Evolutionary conservation across 805 yeast genomes (phyloP).

Genomic region (Maudiozyma bulderi): DNA sequence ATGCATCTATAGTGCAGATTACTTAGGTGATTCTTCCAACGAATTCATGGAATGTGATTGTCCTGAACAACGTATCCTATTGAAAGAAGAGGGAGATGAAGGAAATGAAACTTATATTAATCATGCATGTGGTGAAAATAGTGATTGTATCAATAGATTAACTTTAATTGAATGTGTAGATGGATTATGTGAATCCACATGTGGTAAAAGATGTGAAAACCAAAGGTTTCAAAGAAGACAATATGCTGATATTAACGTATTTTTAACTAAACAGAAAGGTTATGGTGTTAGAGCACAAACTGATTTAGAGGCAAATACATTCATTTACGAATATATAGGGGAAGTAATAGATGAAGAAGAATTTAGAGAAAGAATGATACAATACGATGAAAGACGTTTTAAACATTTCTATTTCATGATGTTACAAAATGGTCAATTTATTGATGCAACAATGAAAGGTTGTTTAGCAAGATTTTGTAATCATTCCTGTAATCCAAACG

Average conservation of each 20-base stretch:
- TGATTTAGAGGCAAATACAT: slow-evolving; percentile 50
- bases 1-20: slow-evolving; percentile 54
- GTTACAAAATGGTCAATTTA: slow-evolving; percentile 85
- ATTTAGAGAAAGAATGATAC: slow-evolving; percentile 66
- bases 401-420: slow-evolving; percentile 92
- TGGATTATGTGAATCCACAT: slow-evolving; percentile 43
- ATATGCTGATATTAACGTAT: slow-evolving; percentile 71
- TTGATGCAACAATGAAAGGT: slow-evolving; percentile 89
- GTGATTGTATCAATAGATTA: slow-evolving; percentile 84
- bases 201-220: slow-evolving; percentile 75
- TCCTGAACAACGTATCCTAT: slow-evolving; percentile 27
- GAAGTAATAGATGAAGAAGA: slow-evolving; percentile 77
- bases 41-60: slow-evolving; percentile 90
- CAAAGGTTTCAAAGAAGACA: slow-evolving; percentile 76
- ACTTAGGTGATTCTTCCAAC: slow-evolving; percentile 57
- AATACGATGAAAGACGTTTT: slow-evolving; percentile 57
- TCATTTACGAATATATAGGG: slow-evolving; percentile 87
- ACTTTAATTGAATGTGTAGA: slow-evolving; percentile 88
- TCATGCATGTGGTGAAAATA: slow-evolving; percentile 76
- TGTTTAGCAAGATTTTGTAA: slow-evolving; percentile 85
- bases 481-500: slow-evolving; percentile 92
- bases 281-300: slow-evolving; percentile 73
- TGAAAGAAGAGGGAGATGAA: slow-evolving; percentile 13
- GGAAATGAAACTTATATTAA: slow-evolving; percentile 27
- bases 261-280: slow-evolving; percentile 77